phyloP scores from a whole-genome alignment of 352 stramenopile species.

The Phytophthora parvispora region DNA sequence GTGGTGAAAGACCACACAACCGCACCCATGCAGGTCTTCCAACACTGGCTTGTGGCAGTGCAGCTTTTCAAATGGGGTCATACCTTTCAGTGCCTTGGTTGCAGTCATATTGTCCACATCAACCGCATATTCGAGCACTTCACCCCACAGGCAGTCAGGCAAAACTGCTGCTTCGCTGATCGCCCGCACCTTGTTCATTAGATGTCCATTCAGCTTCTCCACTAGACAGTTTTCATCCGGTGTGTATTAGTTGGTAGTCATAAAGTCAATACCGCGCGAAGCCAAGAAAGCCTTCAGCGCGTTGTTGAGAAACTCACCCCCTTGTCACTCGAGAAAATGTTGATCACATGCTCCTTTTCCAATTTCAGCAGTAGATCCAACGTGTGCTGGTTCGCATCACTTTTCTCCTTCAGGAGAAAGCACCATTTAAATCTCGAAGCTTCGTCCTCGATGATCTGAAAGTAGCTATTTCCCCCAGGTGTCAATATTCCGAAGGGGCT shows the following conservation, averaged over 20 bases:
- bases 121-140: background rate
- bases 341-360: background rate
- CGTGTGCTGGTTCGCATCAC: background rate
- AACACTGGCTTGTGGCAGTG: background rate
- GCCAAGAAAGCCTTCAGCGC: background rate
- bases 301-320: slow-evolving; percentile 1
- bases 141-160: background rate
- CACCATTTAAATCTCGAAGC: background rate
- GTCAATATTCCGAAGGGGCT: background rate
- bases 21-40: background rate
- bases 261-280: background rate
- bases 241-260: background rate
- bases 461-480: slow-evolving; percentile 1
- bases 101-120: slow-evolving; percentile 2
- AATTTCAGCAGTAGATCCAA: background rate
- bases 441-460: slow-evolving; percentile 1
- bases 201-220: background rate
- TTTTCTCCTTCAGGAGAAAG: background rate
- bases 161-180: background rate
- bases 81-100: background rate
- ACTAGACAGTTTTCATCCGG: background rate
- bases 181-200: background rate
- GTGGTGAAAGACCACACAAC: background rate
- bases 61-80: background rate
- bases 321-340: slow-evolving; percentile 1